Percentiles rank a stretch among this genome's conserved stretches.
These are phyloP conservation scores for Carex arenaria DNA, from an alignment of 202 grass and related monocot genomes.

Conservation along the genomic window DNA sequence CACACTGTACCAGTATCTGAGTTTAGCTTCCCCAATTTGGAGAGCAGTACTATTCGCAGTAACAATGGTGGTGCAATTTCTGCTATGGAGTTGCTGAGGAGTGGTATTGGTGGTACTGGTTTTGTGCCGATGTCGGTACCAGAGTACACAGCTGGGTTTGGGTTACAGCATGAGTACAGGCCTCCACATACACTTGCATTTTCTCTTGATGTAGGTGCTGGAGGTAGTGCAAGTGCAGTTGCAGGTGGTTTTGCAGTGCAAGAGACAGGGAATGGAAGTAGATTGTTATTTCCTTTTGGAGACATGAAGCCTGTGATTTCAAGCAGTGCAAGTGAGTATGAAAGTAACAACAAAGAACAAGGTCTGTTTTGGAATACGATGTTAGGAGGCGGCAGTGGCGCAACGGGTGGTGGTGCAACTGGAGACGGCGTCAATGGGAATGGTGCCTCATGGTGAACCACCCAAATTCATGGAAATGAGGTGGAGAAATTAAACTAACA, in stretches of 20 bases:
- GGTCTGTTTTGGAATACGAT: slow-evolving; percentile 43
- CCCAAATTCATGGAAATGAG: slow-evolving; percentile 27
- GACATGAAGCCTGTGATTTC: slow-evolving; percentile 62
- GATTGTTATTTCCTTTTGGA: slow-evolving; percentile 71
- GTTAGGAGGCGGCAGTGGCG: slow-evolving; percentile 44
- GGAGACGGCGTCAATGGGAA: slow-evolving; percentile 17
- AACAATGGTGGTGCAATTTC: slow-evolving; percentile 51
- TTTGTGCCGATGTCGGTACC: slow-evolving; percentile 49
- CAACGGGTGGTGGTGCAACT: slow-evolving; percentile 8
- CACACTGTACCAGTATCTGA: slow-evolving; percentile 35
- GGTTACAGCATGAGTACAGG: slow-evolving; percentile 59
- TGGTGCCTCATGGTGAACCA: slow-evolving; percentile 52
- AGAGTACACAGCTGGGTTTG: slow-evolving; percentile 56
- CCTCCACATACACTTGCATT: slow-evolving; percentile 53
- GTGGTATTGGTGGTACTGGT: slow-evolving; percentile 36
- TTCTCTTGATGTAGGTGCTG: slow-evolving; percentile 43
- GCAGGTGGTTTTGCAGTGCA: slow-evolving; percentile 35
- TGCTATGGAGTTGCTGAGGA: slow-evolving; percentile 90
- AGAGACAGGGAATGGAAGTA: slow-evolving; percentile 37
- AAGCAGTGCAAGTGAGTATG: slow-evolving; percentile 21
- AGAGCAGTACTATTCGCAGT: slow-evolving; percentile 57
- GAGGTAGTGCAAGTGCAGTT: slow-evolving; percentile 20
- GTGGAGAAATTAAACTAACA: slow-evolving; percentile 19
- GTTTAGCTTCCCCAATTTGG: slow-evolving; percentile 66
- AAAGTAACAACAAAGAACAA: slow-evolving; percentile 28